Evolutionary conservation across 2,329 filamentous ascomycete genomes (phyloP).

Genomic region (Venturia oleaginea): DNA sequence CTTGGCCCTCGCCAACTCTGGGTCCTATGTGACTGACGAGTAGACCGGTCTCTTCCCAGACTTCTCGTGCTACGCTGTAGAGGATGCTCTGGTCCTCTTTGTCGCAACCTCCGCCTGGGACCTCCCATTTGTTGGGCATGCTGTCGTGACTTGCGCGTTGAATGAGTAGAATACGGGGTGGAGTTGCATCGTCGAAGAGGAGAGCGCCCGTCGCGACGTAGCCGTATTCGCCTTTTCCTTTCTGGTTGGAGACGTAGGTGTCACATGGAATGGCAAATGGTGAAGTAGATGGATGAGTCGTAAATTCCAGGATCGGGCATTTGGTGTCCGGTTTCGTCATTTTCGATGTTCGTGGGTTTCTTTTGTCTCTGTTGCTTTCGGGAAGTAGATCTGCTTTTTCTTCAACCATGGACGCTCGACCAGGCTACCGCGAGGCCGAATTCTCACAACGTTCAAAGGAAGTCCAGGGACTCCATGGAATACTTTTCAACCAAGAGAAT

Average conservation of each 20-base stretch:
- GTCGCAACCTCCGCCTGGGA: constrained; percentile 42
- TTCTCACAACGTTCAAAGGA: no score
- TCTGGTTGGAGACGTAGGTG: background rate
- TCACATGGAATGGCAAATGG: background rate
- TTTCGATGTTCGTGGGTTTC: background rate
- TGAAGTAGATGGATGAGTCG: background rate
- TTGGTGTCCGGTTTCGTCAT: background rate
- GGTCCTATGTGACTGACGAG: constrained; percentile 21
- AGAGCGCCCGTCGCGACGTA: background rate
- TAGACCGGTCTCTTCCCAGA: constrained; percentile 41
- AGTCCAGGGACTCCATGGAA: no score
- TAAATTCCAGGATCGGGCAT: background rate
- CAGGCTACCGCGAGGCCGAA: no score
- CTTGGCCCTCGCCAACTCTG: constrained; percentile 11
- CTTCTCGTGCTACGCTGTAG: constrained; percentile 37
- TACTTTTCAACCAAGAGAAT: no score
- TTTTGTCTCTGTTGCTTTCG: background rate
- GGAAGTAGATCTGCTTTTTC: no score
- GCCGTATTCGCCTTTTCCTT: background rate
- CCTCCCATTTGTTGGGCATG: constrained; percentile 40
- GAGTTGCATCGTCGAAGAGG: background rate
- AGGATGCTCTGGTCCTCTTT: constrained; percentile 34
- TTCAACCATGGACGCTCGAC: no score
- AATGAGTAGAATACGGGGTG: constrained; percentile 34
- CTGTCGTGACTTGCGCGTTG: constrained; percentile 39